Conservation (phyloP, 768 basidiomycete species). For the Phallus indusiatus region DNA sequence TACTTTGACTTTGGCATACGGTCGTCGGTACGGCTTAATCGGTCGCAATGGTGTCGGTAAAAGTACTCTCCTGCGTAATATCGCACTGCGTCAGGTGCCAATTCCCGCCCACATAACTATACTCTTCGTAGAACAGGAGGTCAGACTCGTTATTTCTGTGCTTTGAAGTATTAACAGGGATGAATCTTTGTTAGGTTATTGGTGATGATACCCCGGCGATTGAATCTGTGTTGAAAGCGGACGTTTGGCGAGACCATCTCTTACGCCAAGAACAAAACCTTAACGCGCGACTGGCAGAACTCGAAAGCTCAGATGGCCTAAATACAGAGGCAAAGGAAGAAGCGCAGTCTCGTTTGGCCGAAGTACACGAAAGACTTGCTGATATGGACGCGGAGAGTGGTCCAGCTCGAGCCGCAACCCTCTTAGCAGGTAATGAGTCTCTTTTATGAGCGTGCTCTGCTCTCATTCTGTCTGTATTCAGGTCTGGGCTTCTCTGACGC, state of each 20-base stretch:
- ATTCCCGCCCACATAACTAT: constrained; percentile 95
- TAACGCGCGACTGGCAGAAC: constrained; percentile 59
- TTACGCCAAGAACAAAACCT: constrained; percentile 74
- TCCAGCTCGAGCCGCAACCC: constrained; percentile 82
- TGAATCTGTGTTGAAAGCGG: constrained; percentile 96
- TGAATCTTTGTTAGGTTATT: constrained; percentile 46
- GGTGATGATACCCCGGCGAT: constrained; percentile 91
- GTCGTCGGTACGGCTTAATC: constrained; percentile 86
- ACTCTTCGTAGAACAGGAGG: constrained; percentile 97
- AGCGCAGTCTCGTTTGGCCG: constrained; percentile 66
- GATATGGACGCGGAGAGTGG: constrained; percentile 99
- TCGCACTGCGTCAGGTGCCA: constrained; percentile 89
- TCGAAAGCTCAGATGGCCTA: constrained; percentile 71
- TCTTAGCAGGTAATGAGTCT: constrained; percentile 62
- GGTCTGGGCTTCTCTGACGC: constrained; percentile 86
- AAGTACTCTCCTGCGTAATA: constrained; percentile 88
- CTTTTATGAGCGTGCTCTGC: neutral
- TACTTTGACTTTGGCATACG: constrained; percentile 77
- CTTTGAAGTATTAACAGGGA: neutral
- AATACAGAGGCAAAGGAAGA: constrained; percentile 81
- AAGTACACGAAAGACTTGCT: constrained; percentile 83
- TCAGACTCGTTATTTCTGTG: constrained; percentile 21
- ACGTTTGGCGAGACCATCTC: constrained; percentile 94
- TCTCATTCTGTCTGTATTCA: constrained; percentile 17
- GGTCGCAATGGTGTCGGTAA: constrained; percentile 95